These are phyloP conservation scores for Pseudocercospora musae DNA, from an alignment of 2,329 filamentous ascomycete genomes.

Conservation along the genomic window DNA sequence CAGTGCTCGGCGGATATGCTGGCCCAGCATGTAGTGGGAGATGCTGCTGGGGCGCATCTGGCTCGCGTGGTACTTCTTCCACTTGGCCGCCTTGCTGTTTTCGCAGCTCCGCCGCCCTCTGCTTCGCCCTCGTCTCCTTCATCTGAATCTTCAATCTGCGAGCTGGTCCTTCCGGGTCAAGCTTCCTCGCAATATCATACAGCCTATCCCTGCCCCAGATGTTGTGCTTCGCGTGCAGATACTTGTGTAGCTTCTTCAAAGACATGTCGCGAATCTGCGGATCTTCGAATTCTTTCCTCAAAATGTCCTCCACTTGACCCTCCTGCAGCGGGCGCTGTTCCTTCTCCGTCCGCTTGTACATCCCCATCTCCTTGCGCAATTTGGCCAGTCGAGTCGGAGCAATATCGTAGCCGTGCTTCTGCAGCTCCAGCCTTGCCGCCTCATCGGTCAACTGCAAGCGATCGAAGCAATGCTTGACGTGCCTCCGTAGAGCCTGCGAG, in stretches of 20 bases:
- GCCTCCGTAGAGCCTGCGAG: slow-evolving; percentile 8
- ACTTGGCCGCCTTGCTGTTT: background rate
- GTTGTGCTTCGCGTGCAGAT: slow-evolving; percentile 10
- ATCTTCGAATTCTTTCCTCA: slow-evolving; percentile 4
- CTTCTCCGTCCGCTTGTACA: slow-evolving; percentile 9
- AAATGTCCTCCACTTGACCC: slow-evolving; percentile 4
- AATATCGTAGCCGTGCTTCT: slow-evolving; percentile 6
- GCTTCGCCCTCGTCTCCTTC: slow-evolving; percentile 6
- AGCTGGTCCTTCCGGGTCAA: slow-evolving; percentile 13
- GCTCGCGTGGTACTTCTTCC: background rate
- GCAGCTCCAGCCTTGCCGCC: background rate
- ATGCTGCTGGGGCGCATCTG: background rate
- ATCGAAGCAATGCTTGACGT: slow-evolving; percentile 11
- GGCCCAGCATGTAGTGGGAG: background rate
- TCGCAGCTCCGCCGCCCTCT: background rate
- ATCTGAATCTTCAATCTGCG: slow-evolving; percentile 5
- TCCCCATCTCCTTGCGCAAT: slow-evolving; percentile 13
- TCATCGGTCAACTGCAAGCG: slow-evolving; percentile 7
- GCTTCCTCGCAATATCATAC: slow-evolving; percentile 8
- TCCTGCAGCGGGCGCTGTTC: slow-evolving; percentile 3
- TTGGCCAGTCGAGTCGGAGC: slow-evolving; percentile 1
- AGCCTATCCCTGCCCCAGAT: slow-evolving; percentile 7
- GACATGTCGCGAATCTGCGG: slow-evolving; percentile 3
- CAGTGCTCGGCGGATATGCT: no score
- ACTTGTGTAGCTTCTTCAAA: slow-evolving; percentile 7